These are phyloP conservation scores for Cutaneotrichosporon mucoides DNA, from an alignment of 1,284 basidiomycete species.

Conservation along the genomic window DNA sequence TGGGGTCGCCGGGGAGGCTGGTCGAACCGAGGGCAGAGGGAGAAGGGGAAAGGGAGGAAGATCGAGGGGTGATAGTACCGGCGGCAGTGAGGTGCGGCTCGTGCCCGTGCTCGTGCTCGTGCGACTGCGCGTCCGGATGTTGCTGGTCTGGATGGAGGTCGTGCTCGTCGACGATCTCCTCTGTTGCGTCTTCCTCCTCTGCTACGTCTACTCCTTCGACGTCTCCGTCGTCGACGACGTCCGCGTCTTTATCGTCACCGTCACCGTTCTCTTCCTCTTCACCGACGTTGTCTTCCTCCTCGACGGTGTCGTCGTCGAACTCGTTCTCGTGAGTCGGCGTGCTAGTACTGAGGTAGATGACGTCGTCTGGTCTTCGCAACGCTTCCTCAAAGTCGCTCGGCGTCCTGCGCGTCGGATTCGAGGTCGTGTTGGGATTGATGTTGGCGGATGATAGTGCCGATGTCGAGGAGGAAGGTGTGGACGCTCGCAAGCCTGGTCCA, in stretches of 20 bases:
- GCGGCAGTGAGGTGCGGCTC: not conserved
- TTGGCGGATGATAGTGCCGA: not conserved
- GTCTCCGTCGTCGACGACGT: not conserved
- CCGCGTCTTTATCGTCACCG: too few relatives aligned
- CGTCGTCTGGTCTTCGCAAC: conserved; percentile 27
- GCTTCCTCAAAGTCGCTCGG: conserved; percentile 35
- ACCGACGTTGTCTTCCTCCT: not conserved
- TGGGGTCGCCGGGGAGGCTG: not conserved
- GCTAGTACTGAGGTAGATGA: conserved; percentile 30
- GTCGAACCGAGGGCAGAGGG: too few relatives aligned
- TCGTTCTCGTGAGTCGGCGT: conserved; percentile 13
- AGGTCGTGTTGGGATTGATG: not conserved
- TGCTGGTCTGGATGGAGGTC: not conserved
- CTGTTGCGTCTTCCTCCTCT: not conserved
- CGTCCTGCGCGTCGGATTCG: not conserved
- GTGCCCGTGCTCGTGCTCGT: not conserved
- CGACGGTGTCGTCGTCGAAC: conserved; percentile 3
- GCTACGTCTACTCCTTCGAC: too few relatives aligned
- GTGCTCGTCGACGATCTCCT: not conserved
- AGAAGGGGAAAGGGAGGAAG: too few relatives aligned
- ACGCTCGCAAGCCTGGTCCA: too few relatives aligned
- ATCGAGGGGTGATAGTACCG: not conserved
- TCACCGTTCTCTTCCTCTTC: too few relatives aligned
- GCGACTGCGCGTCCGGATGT: not conserved
- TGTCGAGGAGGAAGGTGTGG: not conserved